Evolutionary conservation across 768 basidiomycete species (phyloP).

Genomic region (Leccinum rimulosum): DNA sequence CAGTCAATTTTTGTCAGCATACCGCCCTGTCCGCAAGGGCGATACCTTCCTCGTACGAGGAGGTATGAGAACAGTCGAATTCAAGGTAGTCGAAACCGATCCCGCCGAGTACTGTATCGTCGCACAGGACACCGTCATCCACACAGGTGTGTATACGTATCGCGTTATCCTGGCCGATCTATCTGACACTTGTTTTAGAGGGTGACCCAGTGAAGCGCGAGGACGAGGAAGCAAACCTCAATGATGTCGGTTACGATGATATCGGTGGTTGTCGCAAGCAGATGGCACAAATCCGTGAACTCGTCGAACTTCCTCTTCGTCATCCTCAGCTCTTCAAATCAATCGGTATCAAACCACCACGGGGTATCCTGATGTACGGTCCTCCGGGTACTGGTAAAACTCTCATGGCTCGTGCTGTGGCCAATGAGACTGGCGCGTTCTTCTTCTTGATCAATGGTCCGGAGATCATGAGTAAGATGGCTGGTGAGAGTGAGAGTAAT

Average conservation of each 20-base stretch:
- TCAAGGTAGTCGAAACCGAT: conserved; percentile 98
- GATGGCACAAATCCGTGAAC: conserved; percentile 99
- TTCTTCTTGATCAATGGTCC: conserved; percentile 99
- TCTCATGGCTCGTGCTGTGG: conserved; percentile 98
- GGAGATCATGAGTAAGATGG: conserved; percentile 99
- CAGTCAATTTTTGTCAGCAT: conserved; percentile 46
- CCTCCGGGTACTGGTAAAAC: conserved; percentile 99
- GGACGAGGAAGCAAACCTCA: conserved; percentile 95
- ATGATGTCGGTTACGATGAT: conserved; percentile 98
- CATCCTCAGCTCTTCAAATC: conserved; percentile 99
- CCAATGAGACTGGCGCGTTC: conserved; percentile 99
- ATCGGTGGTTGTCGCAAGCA: conserved; percentile 99
- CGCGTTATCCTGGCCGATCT: background rate
- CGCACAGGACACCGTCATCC: conserved; percentile 97
- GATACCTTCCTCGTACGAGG: conserved; percentile 99
- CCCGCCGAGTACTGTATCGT: conserved; percentile 98
- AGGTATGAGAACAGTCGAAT: conserved; percentile 97
- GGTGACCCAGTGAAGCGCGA: conserved; percentile 99
- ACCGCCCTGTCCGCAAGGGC: conserved; percentile 93
- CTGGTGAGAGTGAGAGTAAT: conserved; percentile 97
- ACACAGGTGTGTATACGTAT: conserved; percentile 54
- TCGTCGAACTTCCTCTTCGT: conserved; percentile 95
- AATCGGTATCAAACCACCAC: conserved; percentile 99
- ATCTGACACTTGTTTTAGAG: conserved; percentile 48
- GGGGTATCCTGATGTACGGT: conserved; percentile 98